Conservation (phyloP, 345 rosid species). For the Cardamine occulta region DNA sequence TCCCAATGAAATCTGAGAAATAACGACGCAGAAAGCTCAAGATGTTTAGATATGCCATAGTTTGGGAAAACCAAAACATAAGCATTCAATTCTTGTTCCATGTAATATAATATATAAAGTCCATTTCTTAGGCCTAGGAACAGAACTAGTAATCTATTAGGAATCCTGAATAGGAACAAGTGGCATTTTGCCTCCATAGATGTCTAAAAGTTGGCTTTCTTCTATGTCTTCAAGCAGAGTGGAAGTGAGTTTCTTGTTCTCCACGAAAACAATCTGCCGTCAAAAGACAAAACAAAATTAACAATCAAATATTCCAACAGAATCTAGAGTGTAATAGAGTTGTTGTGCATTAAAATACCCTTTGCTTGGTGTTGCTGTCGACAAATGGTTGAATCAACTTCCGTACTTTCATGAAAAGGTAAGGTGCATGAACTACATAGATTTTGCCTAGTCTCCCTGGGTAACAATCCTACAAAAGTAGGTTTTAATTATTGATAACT, state of each 20-base stretch:
- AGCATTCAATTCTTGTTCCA: background rate
- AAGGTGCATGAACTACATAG: slow-evolving; percentile 72
- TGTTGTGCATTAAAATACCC: slow-evolving; percentile 46
- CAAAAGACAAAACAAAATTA: background rate
- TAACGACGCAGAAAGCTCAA: slow-evolving; percentile 2
- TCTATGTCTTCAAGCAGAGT: slow-evolving; percentile 78
- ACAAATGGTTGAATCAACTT: slow-evolving; percentile 77
- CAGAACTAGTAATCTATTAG: slow-evolving; percentile 31
- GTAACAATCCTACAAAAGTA: slow-evolving; percentile 58
- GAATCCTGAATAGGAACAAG: slow-evolving; percentile 69
- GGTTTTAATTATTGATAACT: background rate
- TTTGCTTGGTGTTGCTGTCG: slow-evolving; percentile 80
- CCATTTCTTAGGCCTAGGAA: background rate
- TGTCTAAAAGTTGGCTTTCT: slow-evolving; percentile 75
- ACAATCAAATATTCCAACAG: background rate
- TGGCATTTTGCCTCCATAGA: slow-evolving; percentile 75
- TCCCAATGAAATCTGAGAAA: slow-evolving; percentile 28
- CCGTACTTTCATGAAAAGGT: slow-evolving; percentile 91
- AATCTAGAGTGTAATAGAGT: background rate
- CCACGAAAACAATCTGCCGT: slow-evolving; percentile 76
- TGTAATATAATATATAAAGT: background rate
- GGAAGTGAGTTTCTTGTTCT: slow-evolving; percentile 63
- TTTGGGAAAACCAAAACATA: background rate
- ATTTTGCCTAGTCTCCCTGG: slow-evolving; percentile 87
- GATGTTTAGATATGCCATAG: background rate